These are phyloP conservation scores for Carex myosuroides DNA, from an alignment of 176 grass and related monocot species.

Conservation along the genomic window DNA sequence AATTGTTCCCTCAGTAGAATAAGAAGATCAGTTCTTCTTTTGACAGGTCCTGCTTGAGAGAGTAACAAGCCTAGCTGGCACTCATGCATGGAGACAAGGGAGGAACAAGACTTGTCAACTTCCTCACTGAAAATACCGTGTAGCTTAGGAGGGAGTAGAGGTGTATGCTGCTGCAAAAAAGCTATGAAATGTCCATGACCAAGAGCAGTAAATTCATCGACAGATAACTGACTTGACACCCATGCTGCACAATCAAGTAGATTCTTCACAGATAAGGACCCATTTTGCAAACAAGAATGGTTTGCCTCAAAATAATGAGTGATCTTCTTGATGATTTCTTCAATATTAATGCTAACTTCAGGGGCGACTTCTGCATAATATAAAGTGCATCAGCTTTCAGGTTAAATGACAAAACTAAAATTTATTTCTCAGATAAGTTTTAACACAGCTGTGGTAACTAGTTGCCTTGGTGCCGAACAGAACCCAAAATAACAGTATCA, in stretches of 20 bases:
- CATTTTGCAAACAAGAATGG: conserved; percentile 23
- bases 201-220: conserved; percentile 66
- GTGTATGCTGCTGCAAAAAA: conserved; percentile 65
- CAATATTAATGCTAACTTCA: conserved; percentile 39
- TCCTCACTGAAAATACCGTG: conserved; percentile 40
- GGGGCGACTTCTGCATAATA: not conserved
- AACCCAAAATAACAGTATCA: not conserved
- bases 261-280: conserved; percentile 32
- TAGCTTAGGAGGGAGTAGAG: conserved; percentile 38
- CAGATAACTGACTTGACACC: conserved; percentile 50
- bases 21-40: conserved; percentile 43
- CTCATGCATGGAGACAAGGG: conserved; percentile 45
- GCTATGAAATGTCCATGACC: conserved; percentile 69
- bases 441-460: not conserved
- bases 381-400: not conserved
- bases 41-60: conserved; percentile 43
- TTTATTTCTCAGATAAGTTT: not conserved
- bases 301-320: conserved; percentile 58
- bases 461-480: not conserved
- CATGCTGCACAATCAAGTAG: conserved; percentile 68
- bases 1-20: conserved; percentile 78
- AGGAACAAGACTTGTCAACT: conserved; percentile 25
- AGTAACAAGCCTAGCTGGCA: conserved; percentile 61
- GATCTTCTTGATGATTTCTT: conserved; percentile 60
- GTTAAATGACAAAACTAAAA: not conserved